Evolutionary conservation across 2,329 filamentous ascomycete genomes (phyloP).

Genomic region (Sporothrix variecibatus): DNA sequence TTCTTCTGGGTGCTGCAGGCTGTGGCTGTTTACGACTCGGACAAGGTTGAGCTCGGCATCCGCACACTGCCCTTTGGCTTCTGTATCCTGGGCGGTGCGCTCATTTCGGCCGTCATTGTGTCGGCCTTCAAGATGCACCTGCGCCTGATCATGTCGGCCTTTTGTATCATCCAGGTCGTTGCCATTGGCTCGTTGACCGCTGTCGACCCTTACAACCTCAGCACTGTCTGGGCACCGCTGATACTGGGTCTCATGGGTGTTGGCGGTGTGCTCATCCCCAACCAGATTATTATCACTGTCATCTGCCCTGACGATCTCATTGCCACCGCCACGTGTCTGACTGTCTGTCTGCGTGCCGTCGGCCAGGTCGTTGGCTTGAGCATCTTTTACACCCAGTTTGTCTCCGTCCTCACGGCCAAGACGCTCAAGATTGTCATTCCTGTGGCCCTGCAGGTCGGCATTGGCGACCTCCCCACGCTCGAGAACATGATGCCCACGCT

Average conservation of each 20-base stretch:
- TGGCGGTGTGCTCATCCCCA: constrained; percentile 18
- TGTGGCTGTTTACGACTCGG: constrained; percentile 4
- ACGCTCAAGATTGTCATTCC: neutral
- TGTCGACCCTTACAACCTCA: constrained; percentile 5
- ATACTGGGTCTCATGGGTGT: neutral
- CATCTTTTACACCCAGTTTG: constrained; percentile 7
- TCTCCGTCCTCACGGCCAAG: neutral
- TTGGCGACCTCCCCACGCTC: constrained; percentile 2
- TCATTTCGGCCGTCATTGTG: constrained; percentile 6
- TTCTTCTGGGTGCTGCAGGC: constrained; percentile 21
- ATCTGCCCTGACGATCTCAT: constrained; percentile 19
- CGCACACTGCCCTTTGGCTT: constrained; percentile 18
- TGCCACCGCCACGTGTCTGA: constrained; percentile 12
- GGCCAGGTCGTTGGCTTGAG: constrained; percentile 7
- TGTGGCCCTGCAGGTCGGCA: neutral
- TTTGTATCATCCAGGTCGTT: constrained; percentile 8
- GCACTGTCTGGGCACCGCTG: constrained; percentile 9
- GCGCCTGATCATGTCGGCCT: constrained; percentile 10
- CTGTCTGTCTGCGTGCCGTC: constrained; percentile 10
- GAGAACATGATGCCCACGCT: constrained; percentile 4
- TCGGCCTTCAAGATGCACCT: constrained; percentile 12
- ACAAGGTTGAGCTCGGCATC: constrained; percentile 4
- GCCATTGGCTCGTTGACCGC: constrained; percentile 13
- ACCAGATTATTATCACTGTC: constrained; percentile 16
- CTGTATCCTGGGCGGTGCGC: constrained; percentile 2